Percentiles rank a stretch among this genome's conserved stretches.
Evolutionary conservation across 345 rosid species (phyloP).

Genomic region (Stellera chamaejasme): DNA sequence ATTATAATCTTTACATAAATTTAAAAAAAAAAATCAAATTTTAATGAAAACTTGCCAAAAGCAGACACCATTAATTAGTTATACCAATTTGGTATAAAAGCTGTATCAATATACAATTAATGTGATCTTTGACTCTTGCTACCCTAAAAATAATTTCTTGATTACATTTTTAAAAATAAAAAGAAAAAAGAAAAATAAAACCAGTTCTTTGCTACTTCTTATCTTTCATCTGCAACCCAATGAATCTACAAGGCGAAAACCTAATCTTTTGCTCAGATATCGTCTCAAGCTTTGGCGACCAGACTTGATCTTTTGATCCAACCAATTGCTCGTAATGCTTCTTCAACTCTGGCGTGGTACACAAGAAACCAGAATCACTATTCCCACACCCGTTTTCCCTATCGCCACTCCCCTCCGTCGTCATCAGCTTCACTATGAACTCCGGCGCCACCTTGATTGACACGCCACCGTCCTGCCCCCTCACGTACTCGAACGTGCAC

Average conservation of each 20-base stretch:
- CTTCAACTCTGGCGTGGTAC: slow-evolving; percentile 89
- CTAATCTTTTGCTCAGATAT: slow-evolving; percentile 62
- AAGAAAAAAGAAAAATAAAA: no score
- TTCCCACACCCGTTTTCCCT: slow-evolving; percentile 6
- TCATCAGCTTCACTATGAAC: slow-evolving; percentile 38
- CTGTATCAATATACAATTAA: no score
- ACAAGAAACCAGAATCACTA: slow-evolving; percentile 25
- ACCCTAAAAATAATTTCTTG: no score
- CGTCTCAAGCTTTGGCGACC: slow-evolving; percentile 88
- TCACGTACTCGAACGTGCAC: slow-evolving; percentile 45
- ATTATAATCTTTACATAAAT: no score
- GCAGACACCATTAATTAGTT: no score
- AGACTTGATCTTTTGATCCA: slow-evolving; percentile 52
- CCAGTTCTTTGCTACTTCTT: slow-evolving; percentile 15
- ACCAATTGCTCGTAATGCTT: slow-evolving; percentile 77
- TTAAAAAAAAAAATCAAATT: no score
- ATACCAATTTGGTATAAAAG: no score
- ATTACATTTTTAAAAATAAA: no score
- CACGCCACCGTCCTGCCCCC: slow-evolving; percentile 37
- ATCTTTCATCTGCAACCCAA: slow-evolving; percentile 47
- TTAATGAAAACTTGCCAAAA: no score
- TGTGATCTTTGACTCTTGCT: no score
- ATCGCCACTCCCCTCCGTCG: slow-evolving; percentile 9
- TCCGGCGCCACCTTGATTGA: slow-evolving; percentile 49
- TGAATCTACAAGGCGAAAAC: slow-evolving; percentile 55